Base-by-base conservation (phyloP, 805 yeast species). In the Wickerhamiella brachini region DNA sequence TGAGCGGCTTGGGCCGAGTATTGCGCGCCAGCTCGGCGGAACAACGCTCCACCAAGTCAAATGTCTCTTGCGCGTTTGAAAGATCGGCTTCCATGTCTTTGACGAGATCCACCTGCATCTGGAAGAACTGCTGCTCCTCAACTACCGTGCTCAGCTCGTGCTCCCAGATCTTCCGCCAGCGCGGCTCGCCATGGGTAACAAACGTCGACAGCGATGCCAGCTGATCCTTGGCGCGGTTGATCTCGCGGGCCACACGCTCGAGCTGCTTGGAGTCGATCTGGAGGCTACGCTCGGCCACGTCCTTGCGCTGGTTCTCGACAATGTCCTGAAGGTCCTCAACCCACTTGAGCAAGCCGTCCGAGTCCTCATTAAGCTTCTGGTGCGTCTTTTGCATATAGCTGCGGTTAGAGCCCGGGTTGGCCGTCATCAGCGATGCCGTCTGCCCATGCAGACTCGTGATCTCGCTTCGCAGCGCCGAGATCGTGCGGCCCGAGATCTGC, bases 141-240 rank as follows among this genome's bases (percentile, higher is more conserved):
- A 95, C 83, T 13, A 93, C 90, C 38, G 82, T 81, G 54, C 87
- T 93, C 51, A 93, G 74, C 62, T 88, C 96, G 5, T 81, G 71
- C 62, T 89, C 96, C 97, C 98, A 90, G 8, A 86, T 81, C 57
- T 78, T 78, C 62, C 85, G 85, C 95, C 97, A 88, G 31, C 78
- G 79, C 6, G 88, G 81, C 56, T 84, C 84, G 62, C 88, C 97
- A 4, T 71, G 70, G 1, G 66, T 60, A 41, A 93, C 81, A 60
- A 78, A 87, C 4, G 67, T 68, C n/a, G 75, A 72, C 74, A 88
- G 75, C 1, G 65, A 65, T 1, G 65, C 65, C 44, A 90, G 71
- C 17, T 75, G 74, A 0, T 59, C 47, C 51, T 76, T 74, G 0
- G 94, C 89, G 1, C 68, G 70, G 3, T 60, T 68, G 22, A 93